Percentiles rank a stretch among this genome's conserved stretches.
These are phyloP conservation scores for Ganoderma lingzhi DNA, from an alignment of 1,284 basidiomycete genomes.

Conservation along the genomic window DNA sequence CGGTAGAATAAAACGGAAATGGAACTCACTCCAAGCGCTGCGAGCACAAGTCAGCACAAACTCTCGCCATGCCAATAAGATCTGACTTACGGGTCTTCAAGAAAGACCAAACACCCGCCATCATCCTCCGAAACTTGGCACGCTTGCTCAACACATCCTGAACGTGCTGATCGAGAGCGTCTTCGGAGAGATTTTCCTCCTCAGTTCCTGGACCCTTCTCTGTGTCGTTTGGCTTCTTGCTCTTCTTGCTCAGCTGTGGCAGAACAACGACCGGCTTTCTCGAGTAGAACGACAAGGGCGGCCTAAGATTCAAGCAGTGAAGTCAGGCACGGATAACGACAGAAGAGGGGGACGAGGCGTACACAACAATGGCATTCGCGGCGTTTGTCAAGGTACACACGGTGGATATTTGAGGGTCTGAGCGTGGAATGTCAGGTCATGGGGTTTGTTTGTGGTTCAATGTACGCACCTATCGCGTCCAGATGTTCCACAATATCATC, in stretches of 20 bases:
- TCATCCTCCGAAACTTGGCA: conserved; percentile 65
- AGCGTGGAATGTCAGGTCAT: conserved; percentile 7
- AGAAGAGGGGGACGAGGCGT: conserved; percentile 19
- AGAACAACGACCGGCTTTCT: conserved; percentile 73
- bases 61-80: neutral
- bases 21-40: conserved; percentile 7
- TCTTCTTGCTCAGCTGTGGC: conserved; percentile 40
- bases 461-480: conserved; percentile 72
- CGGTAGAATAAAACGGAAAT: neutral
- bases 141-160: conserved; percentile 77
- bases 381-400: conserved; percentile 79
- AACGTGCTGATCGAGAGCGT: conserved; percentile 82
- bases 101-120: conserved; percentile 84
- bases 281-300: conserved; percentile 72
- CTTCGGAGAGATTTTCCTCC: conserved; percentile 48
- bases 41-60: neutral
- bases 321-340: neutral
- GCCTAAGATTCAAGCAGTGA: conserved; percentile 47
- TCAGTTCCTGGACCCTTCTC: conserved; percentile 43
- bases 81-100: conserved; percentile 68
- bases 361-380: conserved; percentile 82
- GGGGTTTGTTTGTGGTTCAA: too few species aligned
- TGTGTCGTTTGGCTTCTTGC: conserved; percentile 34
- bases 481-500: conserved; percentile 81
- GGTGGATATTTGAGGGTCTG: conserved; percentile 77